Evolutionary conservation across 768 basidiomycete species (phyloP), one percentile per base, ranked within the genome.

Genomic region (Boletus reticulatus): DNA sequence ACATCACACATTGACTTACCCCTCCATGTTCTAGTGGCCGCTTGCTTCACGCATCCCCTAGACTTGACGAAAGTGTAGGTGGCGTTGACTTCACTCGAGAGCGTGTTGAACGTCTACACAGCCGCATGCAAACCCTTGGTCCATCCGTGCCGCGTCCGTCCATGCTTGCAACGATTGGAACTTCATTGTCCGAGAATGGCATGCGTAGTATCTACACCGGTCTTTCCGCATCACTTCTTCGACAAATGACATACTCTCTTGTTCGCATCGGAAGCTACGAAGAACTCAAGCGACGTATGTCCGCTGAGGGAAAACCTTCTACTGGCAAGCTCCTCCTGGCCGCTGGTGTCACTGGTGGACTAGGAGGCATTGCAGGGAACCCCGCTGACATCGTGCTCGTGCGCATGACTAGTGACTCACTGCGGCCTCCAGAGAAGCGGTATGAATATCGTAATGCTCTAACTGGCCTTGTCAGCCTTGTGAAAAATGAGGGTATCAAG

Each of bases 371-470:
- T 41, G 86, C 87, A 4, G 93, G 93, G 4, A 95, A 94, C 64
- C 92, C 92, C 43, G 50, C 58, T 82, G 89, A 92, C 68, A 84
- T 92, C 51, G 62, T 91, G 8, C 75, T 92, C 42, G 85, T 92
- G 14, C 78, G 93, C 51, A 96, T 96, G 93, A 92, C 92, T 24
- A 93, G 89, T 61, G 93, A 96, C 69, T 80, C 83, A 8, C 77
- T 87, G 29, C 83, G 89, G 60, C 85, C 88, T 17, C 82, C 85
- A 24, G 86, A 88, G 56, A 80, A 85, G 61, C 79, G 85, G 52
- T 92, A 89, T 64, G 80, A 84, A 44, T 96, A 96, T 70, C 76
- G 80, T 20, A 92, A 94, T 68, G 91, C 84, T n/a, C 59, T 93
- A 17, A 77, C 79, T 46, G 93, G 93, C 9, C 73, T 95, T n/a